Evolutionary conservation across 495 filamentous ascomycete species (phyloP), one percentile per base, ranked within the genome.

Genomic region (Wilcoxina mikolae): DNA sequence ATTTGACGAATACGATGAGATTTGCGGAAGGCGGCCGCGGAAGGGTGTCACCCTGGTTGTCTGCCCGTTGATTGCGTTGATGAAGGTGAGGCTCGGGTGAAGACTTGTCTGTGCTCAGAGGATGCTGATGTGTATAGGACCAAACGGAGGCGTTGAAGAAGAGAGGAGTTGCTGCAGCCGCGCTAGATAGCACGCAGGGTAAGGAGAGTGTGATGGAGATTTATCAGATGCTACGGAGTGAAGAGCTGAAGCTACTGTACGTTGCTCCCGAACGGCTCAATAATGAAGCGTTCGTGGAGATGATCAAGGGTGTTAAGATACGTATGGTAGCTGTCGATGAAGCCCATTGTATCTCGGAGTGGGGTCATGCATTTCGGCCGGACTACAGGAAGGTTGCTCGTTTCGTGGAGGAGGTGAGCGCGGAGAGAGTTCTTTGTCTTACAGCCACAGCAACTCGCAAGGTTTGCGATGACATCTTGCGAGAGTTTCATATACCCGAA

Each of bases 291-390:
- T 79, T 80, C 45, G 67, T 80, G 9, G 72, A 74, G 44, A 73
- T 66, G 22, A 72, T 79, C 54, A 77, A 73, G 42, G 52, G 64
- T 23, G 67, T 74, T 3, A 73, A 75, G 2, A 67, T 81, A 20
- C 20, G 49, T 2, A 52, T 52, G 29, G 78, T 99, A 46, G 93
- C 96, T 31, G 93, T 99, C 43, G 93, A 99, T 58, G 93, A 99
- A 68, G 93, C 93, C 15, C 93, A 99, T 65, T 99, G 93, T 67
- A 88, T 99, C 24, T 95, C 91, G 67, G 87, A 96, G 68, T 99
- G 93, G 93, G 93, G 93, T 11, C 91, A 96, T 61, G 91, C 96
- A 66, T 99, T 99, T 66, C 83, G 93, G 22, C 90, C 89, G 0
- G 91, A 96, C n/a, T 25, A 39, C 42, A 53, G 47, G 70, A 69